Percentiles rank a stretch among this genome's conserved stretches.
These are phyloP conservation scores for Trypanosoma melophagium DNA, from an alignment of 208 protist species.

Conservation along the genomic window DNA sequence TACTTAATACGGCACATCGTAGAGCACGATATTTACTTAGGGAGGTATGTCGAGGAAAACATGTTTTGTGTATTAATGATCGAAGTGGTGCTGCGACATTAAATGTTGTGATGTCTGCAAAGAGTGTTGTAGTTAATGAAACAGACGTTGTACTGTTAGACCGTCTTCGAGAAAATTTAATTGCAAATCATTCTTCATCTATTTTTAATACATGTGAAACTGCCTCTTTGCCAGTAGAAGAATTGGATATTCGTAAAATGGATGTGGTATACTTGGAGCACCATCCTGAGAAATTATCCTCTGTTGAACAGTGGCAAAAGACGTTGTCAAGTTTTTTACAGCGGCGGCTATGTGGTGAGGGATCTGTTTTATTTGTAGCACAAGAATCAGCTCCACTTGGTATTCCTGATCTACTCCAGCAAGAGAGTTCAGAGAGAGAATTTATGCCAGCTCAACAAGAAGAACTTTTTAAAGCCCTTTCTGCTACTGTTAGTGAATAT, in stretches of 20 bases:
- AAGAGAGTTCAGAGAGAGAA: neutral
- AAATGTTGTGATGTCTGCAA: conserved; percentile 77
- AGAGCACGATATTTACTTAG: conserved; percentile 64
- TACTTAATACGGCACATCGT: conserved; percentile 72
- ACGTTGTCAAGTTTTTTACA: conserved; percentile 40
- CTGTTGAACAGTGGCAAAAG: conserved; percentile 52
- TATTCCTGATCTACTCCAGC: conserved; percentile 51
- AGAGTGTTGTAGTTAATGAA: conserved; percentile 66
- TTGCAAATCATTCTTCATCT: conserved; percentile 61
- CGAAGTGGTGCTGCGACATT: conserved; percentile 64
- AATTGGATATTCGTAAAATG: conserved; percentile 38
- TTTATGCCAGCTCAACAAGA: conserved; percentile 25
- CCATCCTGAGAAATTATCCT: conserved; percentile 45
- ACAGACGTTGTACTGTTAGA: conserved; percentile 39
- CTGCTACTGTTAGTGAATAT: conserved; percentile 42
- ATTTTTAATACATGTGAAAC: conserved; percentile 69
- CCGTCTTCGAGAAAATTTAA: conserved; percentile 65
- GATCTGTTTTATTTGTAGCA: conserved; percentile 63
- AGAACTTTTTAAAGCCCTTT: conserved; percentile 41
- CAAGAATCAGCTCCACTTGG: conserved; percentile 72
- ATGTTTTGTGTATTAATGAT: conserved; percentile 79
- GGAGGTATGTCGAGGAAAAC: conserved; percentile 59
- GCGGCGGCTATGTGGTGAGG: conserved; percentile 49
- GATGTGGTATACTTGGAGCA: conserved; percentile 82
- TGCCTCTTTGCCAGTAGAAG: conserved; percentile 34